phyloP scores from a whole-genome alignment of 2,329 filamentous ascomycete genomes.

The Fusarium fracticaudum region DNA sequence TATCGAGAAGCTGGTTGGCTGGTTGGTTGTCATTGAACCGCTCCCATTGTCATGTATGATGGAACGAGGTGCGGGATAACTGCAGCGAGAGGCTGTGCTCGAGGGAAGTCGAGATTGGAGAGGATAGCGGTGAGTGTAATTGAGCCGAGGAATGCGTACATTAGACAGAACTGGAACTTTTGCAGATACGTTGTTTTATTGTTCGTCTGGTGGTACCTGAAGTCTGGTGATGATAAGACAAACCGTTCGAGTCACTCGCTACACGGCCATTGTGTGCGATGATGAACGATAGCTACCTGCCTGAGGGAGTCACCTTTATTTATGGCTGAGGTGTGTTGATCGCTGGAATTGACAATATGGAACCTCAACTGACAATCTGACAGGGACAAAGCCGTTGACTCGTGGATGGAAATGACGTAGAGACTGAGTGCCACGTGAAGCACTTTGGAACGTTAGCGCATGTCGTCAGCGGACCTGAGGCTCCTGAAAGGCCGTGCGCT shows the following conservation, averaged over 20 bases:
- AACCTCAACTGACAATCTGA: constrained; percentile 2
- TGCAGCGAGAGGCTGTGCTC: constrained; percentile 12
- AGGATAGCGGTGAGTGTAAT: constrained; percentile 17
- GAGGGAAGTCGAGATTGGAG: neutral
- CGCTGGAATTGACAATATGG: neutral
- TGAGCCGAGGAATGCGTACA: neutral
- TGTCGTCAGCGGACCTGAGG: constrained; percentile 35
- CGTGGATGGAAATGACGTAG: constrained; percentile 25
- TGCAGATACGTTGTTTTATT: constrained; percentile 10
- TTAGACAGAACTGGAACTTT: constrained; percentile 13
- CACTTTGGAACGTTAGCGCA: constrained; percentile 15
- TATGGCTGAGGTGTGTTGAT: neutral
- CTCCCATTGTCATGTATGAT: constrained; percentile 4
- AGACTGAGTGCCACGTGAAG: constrained; percentile 25
- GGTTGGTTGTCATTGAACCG: constrained; percentile 3
- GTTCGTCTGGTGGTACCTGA: constrained; percentile 16
- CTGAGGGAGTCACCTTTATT: neutral
- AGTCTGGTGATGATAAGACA: constrained; percentile 10
- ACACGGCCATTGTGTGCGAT: neutral
- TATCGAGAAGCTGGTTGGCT: constrained; percentile 13
- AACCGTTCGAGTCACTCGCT: constrained; percentile 1
- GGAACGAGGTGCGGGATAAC: constrained; percentile 5
- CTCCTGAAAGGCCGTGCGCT: constrained; percentile 9
- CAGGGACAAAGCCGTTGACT: constrained; percentile 6
- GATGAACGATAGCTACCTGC: neutral